A percentile compares a stretch with the other conserved stretches of the same genome.
These are phyloP conservation scores for Umbilicus rupestris DNA, from an alignment of 164 flowering plant species.

Conservation along the genomic window DNA sequence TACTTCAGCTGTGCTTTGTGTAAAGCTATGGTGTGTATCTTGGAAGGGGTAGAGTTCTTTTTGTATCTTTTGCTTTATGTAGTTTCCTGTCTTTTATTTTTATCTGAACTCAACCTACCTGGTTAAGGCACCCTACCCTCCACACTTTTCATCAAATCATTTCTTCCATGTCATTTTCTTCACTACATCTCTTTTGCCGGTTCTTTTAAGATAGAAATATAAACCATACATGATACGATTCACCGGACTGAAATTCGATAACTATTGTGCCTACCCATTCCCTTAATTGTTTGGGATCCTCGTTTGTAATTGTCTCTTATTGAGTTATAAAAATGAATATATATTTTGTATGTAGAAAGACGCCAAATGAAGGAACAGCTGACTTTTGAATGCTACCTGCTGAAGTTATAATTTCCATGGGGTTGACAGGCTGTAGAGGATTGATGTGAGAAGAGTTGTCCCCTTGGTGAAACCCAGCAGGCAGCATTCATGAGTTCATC, in stretches of 20 bases:
- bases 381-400: too few species aligned
- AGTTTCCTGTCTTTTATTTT: background rate
- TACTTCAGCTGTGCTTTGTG: constrained; percentile 1
- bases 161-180: background rate
- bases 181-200: background rate
- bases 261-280: background rate
- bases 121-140: background rate
- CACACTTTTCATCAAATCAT: background rate
- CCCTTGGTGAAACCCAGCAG: background rate
- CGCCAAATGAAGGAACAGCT: background rate
- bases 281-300: too few species aligned
- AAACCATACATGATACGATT: background rate
- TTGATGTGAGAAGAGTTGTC: background rate
- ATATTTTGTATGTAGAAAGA: background rate
- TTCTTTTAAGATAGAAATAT: too few species aligned
- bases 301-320: too few species aligned
- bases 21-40: background rate
- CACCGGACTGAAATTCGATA: background rate
- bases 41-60: background rate
- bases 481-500: constrained; percentile 4
- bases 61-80: constrained; percentile 4
- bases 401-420: too few species aligned
- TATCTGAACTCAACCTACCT: constrained; percentile 2
- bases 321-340: too few species aligned
- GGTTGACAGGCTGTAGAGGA: background rate